Percentiles rank a stretch among this genome's conserved stretches.
Evolutionary conservation across 441 rosid species (phyloP).

Genomic region (Biscutella laevigata): DNA sequence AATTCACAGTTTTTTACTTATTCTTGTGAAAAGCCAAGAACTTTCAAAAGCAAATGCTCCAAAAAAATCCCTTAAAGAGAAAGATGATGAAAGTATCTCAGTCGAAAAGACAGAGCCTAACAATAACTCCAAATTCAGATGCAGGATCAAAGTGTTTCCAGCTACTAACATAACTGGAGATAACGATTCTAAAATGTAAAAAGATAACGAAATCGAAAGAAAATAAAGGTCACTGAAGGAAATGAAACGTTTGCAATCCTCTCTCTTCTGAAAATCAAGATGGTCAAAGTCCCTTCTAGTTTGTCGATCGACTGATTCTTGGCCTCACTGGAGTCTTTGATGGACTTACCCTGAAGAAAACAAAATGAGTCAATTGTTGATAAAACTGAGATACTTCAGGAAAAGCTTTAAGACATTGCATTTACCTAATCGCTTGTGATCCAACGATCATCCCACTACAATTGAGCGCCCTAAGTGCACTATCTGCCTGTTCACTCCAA

Average conservation of each 20-base stretch:
- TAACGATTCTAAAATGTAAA: conserved; percentile 29
- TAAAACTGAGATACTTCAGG: not conserved
- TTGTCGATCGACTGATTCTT: conserved; percentile 33
- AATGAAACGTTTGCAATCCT: conserved; percentile 28
- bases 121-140: conserved; percentile 31
- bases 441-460: conserved; percentile 49
- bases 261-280: conserved; percentile 25
- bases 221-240: conserved; percentile 22
- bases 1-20: too few relatives aligned
- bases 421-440: conserved; percentile 41
- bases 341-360: conserved; percentile 46
- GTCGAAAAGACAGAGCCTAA: conserved; percentile 16
- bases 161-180: conserved; percentile 29
- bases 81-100: conserved; percentile 13
- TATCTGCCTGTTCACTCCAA: conserved; percentile 46
- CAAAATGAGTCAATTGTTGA: not conserved
- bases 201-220: conserved; percentile 4
- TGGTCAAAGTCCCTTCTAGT: conserved; percentile 24
- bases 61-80: not conserved
- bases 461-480: conserved; percentile 49
- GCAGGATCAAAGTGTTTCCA: conserved; percentile 31
- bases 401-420: not conserved
- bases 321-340: conserved; percentile 76
- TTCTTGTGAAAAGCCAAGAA: not conserved
- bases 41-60: conserved; percentile 11